Conservation (phyloP, 331 rosid genomes). For the Phaseolus coccineus region DNA sequence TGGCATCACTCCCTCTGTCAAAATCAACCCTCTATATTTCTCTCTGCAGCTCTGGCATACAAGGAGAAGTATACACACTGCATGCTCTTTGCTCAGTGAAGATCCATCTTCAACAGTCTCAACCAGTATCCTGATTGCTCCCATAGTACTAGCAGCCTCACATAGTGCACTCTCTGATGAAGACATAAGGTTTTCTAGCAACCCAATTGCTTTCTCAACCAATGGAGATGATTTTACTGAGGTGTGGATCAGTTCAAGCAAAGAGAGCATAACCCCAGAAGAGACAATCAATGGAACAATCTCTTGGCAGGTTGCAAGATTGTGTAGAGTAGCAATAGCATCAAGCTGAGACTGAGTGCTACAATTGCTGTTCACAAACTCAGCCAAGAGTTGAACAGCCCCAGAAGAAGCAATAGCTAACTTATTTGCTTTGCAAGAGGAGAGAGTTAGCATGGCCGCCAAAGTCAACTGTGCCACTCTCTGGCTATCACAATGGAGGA, state of each 20-base stretch:
- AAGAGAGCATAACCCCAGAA: constrained; percentile 55
- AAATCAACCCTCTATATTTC: constrained; percentile 69
- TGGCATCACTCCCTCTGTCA: constrained; percentile 86
- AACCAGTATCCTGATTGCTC: constrained; percentile 64
- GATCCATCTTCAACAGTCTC: constrained; percentile 83
- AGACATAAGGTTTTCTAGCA: constrained; percentile 68
- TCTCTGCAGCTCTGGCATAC: constrained; percentile 82
- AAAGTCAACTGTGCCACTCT: constrained; percentile 57
- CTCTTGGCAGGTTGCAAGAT: constrained; percentile 73
- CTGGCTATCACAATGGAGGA: constrained; percentile 63
- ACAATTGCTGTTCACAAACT: constrained; percentile 45
- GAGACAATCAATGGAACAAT: constrained; percentile 60
- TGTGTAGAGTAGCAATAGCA: constrained; percentile 72
- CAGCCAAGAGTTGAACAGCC: constrained; percentile 56
- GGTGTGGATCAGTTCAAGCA: constrained; percentile 57
- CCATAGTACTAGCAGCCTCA: constrained; percentile 50
- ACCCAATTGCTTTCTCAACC: constrained; percentile 65
- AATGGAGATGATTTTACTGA: constrained; percentile 58
- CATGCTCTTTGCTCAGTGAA: constrained; percentile 63
- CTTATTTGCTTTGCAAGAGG: constrained; percentile 82
- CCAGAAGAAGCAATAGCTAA: constrained; percentile 71
- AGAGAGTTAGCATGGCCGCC: constrained; percentile 68
- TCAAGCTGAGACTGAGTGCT: constrained; percentile 71
- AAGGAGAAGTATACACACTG: constrained; percentile 64
- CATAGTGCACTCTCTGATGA: constrained; percentile 61